Evolutionary conservation across 345 rosid species (phyloP).

Genomic region (Camelina neglecta): DNA sequence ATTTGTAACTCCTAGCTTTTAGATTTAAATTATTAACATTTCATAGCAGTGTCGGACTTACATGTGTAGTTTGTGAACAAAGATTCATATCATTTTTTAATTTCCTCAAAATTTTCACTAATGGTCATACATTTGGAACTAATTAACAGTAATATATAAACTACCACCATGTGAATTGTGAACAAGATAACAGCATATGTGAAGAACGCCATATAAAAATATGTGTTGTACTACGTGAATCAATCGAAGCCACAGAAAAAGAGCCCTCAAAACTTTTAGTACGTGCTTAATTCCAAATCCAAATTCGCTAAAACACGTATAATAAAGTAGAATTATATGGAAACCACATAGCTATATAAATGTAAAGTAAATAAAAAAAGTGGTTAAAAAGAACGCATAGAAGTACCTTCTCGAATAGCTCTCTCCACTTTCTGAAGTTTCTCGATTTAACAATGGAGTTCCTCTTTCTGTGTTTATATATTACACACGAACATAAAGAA

Average conservation of each 20-base stretch:
- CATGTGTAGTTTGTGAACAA: not conserved
- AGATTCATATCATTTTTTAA: not conserved
- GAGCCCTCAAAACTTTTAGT: not conserved
- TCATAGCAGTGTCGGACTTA: not conserved
- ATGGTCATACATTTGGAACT: not conserved
- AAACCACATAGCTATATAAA: constrained; percentile 8
- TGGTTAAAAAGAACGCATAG: not conserved
- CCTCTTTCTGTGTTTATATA: constrained; percentile 36
- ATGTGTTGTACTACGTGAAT: not conserved
- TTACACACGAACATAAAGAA: constrained; percentile 7
- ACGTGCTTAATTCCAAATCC: not conserved
- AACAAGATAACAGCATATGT: no score
- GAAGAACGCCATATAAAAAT: not conserved
- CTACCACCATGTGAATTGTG: no score
- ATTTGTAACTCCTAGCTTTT: not conserved
- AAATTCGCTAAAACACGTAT: not conserved
- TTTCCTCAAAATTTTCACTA: not conserved
- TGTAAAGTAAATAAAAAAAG: not conserved
- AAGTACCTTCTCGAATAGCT: constrained; percentile 34
- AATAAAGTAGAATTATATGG: not conserved
- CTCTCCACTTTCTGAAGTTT: constrained; percentile 40
- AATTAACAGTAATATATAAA: no score
- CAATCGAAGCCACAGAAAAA: not conserved
- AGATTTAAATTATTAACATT: not conserved
- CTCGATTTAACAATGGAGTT: constrained; percentile 42